These are phyloP conservation scores for Psidium guajava DNA, from an alignment of 345 rosid species.

Conservation along the genomic window DNA sequence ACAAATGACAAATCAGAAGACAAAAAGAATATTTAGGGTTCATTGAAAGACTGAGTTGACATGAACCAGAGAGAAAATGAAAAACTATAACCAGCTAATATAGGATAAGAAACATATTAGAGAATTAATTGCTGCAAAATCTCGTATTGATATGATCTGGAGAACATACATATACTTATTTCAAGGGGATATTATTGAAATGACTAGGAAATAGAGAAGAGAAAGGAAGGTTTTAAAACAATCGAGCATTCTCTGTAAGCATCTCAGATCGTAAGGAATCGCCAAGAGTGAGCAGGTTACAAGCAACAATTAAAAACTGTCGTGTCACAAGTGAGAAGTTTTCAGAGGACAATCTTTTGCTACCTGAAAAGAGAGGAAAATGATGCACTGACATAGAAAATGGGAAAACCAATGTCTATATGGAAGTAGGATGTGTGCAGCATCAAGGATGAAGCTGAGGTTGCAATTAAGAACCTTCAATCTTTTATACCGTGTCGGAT, in stretches of 20 bases:
- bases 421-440: neutral
- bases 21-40: neutral
- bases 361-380: neutral
- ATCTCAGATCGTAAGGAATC: neutral
- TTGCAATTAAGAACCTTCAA: neutral
- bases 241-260: neutral
- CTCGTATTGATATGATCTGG: neutral
- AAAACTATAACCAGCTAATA: neutral
- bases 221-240: neutral
- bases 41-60: neutral
- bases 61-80: neutral
- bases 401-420: neutral
- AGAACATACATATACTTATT: neutral
- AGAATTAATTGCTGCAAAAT: neutral
- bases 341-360: neutral
- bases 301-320: neutral
- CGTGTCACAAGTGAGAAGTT: neutral
- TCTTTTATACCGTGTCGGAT: neutral
- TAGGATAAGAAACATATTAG: neutral
- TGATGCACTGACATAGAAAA: neutral
- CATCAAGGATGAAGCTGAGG: neutral
- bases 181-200: neutral
- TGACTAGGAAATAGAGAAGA: neutral
- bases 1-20: neutral
- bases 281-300: neutral